phyloP scores from a whole-genome alignment of 805 yeast genomes.

The Barnettozyma sucrosica region DNA sequence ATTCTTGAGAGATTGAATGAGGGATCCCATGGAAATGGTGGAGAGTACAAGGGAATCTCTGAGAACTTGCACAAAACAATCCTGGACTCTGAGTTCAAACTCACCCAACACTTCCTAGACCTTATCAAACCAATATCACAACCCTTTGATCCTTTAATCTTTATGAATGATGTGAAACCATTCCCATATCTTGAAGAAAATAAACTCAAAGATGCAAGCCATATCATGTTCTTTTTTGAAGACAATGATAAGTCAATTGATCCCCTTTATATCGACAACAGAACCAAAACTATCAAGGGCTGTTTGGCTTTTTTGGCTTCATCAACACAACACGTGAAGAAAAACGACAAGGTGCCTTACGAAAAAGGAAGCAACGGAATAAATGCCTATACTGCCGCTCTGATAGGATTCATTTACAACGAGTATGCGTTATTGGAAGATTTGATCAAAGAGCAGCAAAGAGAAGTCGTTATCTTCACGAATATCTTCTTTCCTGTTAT shows the following conservation, averaged over 20 bases:
- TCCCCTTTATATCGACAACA: conserved; percentile 35
- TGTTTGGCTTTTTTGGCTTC: conserved; percentile 42
- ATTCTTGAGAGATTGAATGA: conserved; percentile 33
- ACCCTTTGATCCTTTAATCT: conserved; percentile 41
- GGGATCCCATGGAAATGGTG: conserved; percentile 30
- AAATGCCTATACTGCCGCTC: conserved; percentile 44
- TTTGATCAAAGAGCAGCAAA: conserved; percentile 31
- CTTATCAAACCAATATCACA: conserved; percentile 34
- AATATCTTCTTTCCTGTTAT: conserved; percentile 31
- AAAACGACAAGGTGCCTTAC: conserved; percentile 42
- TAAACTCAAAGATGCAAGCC: conserved; percentile 32
- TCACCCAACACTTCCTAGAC: conserved; percentile 45
- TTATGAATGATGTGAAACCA: conserved; percentile 34
- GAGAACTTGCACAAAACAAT: conserved; percentile 54
- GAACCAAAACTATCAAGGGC: conserved; percentile 37
- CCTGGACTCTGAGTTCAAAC: conserved; percentile 47
- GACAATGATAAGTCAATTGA: conserved; percentile 27
- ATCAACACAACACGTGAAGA: conserved; percentile 36
- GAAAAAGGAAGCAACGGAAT: conserved; percentile 60
- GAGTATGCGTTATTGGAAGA: conserved; percentile 44
- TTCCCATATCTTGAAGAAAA: conserved; percentile 35
- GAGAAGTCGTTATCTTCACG: conserved; percentile 26
- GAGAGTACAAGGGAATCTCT: conserved; percentile 62
- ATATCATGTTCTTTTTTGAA: conserved; percentile 43
- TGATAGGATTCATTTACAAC: conserved; percentile 42